Percentiles rank a stretch among this genome's conserved stretches.
These are phyloP conservation scores for Kickxella alabastrina DNA, from an alignment of 192 early-diverging fungal species.

Conservation along the genomic window DNA sequence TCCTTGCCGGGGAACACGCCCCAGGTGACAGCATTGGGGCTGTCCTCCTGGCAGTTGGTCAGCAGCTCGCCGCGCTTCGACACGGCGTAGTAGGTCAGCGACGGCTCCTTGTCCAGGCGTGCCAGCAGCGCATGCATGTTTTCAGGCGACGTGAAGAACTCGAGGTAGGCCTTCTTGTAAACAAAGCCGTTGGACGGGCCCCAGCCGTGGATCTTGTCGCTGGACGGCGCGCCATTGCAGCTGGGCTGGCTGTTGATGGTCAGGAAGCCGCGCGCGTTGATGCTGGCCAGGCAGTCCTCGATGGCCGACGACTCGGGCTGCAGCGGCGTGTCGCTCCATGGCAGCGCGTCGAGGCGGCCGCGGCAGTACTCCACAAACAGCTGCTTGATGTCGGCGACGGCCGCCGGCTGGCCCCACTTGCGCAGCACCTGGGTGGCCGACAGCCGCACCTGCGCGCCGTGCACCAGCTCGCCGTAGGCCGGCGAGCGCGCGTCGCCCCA, in stretches of 20 bases:
- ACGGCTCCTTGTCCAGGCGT: slow-evolving; percentile 56
- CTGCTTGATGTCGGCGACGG: slow-evolving; percentile 61
- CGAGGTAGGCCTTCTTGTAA: slow-evolving; percentile 95
- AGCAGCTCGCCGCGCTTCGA: slow-evolving; percentile 84
- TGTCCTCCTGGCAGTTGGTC: slow-evolving; percentile 83
- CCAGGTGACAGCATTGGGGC: slow-evolving; percentile 96
- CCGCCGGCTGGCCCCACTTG: slow-evolving; percentile 76
- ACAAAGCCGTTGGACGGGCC: slow-evolving; percentile 94
- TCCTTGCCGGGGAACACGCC: slow-evolving; percentile 97
- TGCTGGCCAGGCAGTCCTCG: slow-evolving; percentile 59
- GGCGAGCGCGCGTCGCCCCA: slow-evolving; percentile 98
- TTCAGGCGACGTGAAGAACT: slow-evolving; percentile 86
- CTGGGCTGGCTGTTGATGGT: slow-evolving; percentile 96
- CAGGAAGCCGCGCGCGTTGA: slow-evolving; percentile 83
- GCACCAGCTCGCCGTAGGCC: slow-evolving; percentile 75
- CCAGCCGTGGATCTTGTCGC: slow-evolving; percentile 83
- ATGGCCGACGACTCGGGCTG: slow-evolving; percentile 75
- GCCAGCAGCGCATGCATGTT: slow-evolving; percentile 61
- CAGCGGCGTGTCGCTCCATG: slow-evolving; percentile 87
- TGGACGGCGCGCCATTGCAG: slow-evolving; percentile 81
- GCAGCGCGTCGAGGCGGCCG: slow-evolving; percentile 74
- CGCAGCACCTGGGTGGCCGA: slow-evolving; percentile 70
- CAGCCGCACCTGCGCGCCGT: slow-evolving; percentile 78
- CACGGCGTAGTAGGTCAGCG: slow-evolving; percentile 85
- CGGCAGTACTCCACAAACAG: slow-evolving; percentile 84